A percentile compares a stretch with the other conserved stretches of the same genome.
These are phyloP conservation scores for Pisolithus albus DNA, from an alignment of 768 basidiomycete species.

Conservation along the genomic window DNA sequence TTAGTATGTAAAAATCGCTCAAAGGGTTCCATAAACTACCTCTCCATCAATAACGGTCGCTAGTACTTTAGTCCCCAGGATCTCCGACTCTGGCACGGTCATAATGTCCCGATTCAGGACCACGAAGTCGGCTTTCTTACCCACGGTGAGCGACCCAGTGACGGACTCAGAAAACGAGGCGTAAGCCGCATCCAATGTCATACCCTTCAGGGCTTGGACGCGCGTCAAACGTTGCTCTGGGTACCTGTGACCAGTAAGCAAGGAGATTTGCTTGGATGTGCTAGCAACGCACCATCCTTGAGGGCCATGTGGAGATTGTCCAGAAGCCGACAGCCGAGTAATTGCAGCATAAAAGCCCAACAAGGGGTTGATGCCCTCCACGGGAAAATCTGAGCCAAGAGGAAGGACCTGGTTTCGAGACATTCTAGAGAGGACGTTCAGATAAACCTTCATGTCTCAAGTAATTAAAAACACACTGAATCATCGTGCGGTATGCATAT, in stretches of 20 bases:
- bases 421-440: conserved; percentile 27
- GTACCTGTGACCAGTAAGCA: conserved; percentile 49
- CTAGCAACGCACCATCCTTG: conserved; percentile 66
- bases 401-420: conserved; percentile 57
- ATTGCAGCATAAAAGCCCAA: conserved; percentile 88
- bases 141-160: conserved; percentile 64
- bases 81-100: conserved; percentile 50
- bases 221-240: conserved; percentile 70
- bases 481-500: conserved; percentile 80
- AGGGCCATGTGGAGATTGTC: conserved; percentile 74
- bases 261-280: background rate
- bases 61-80: conserved; percentile 56
- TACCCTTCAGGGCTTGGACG: conserved; percentile 77
- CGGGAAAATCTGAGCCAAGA: conserved; percentile 91
- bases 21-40: conserved; percentile 50
- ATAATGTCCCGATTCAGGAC: conserved; percentile 78
- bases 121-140: conserved; percentile 87
- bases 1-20: background rate
- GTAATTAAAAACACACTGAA: conserved; percentile 43
- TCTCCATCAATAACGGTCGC: conserved; percentile 75
- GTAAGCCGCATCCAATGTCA: conserved; percentile 87
- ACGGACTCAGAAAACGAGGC: conserved; percentile 71
- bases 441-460: background rate
- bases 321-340: conserved; percentile 59
- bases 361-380: conserved; percentile 86